Percentiles rank a stretch among this genome's conserved stretches.
Evolutionary conservation across 1,284 basidiomycete species (phyloP).

Genomic region (Nidula niveotomentosa): DNA sequence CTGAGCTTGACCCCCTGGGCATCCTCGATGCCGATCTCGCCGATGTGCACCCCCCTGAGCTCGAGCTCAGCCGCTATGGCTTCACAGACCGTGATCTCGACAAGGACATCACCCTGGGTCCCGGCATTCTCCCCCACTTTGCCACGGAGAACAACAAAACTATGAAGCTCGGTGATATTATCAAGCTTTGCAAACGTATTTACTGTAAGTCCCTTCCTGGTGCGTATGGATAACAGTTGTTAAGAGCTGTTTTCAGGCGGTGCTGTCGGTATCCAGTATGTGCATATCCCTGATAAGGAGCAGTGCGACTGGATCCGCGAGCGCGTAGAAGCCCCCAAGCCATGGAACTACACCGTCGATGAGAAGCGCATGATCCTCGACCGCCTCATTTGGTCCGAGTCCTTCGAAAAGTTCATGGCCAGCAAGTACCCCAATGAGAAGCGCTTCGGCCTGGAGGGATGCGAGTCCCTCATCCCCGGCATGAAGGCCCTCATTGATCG

Average conservation of each 20-base stretch:
- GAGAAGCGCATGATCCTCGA: conserved; percentile 99
- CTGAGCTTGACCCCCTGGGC: conserved; percentile 93
- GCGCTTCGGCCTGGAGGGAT: conserved; percentile 98
- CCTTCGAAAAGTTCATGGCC: conserved; percentile 98
- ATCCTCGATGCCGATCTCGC: conserved; percentile 89
- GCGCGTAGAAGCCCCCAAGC: conserved; percentile 93
- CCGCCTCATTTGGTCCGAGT: conserved; percentile 99
- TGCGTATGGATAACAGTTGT: conserved; percentile 4
- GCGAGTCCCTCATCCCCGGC: conserved; percentile 96
- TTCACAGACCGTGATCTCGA: conserved; percentile 94
- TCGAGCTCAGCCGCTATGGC: conserved; percentile 92
- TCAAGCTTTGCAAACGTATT: conserved; percentile 89
- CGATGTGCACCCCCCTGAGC: conserved; percentile 77
- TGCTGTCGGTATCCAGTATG: conserved; percentile 94
- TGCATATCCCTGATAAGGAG: conserved; percentile 98
- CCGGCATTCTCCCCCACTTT: conserved; percentile 96
- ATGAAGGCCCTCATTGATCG: conserved; percentile 99
- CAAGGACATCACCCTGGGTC: conserved; percentile 93
- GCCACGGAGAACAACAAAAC: conserved; percentile 81
- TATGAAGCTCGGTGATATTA: conserved; percentile 92
- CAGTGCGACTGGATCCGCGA: conserved; percentile 99
- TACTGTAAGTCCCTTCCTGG: conserved; percentile 71
- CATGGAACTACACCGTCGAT: conserved; percentile 98
- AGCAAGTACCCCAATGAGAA: conserved; percentile 99
- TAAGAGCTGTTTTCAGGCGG: conserved; percentile 56